phyloP scores from a whole-genome alignment of 306 rosid species.

The Trichosanthes truncata region DNA sequence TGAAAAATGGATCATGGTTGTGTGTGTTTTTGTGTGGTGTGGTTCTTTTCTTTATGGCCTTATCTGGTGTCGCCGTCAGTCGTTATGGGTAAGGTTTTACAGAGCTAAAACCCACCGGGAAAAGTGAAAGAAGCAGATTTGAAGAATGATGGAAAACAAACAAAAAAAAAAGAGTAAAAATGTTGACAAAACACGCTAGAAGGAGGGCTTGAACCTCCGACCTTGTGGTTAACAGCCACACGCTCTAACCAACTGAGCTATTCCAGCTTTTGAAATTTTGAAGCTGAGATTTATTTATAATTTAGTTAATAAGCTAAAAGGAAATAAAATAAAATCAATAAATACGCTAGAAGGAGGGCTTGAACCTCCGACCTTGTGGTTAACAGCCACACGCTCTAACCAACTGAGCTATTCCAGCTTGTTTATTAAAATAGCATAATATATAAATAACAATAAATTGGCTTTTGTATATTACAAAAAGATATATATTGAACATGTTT shows the following conservation, averaged over 20 bases:
- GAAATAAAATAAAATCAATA: background rate
- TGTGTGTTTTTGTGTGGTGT: too few relatives aligned
- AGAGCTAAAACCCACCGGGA: background rate
- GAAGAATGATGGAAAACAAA: background rate
- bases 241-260: conserved; percentile 89
- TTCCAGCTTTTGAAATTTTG: too few relatives aligned
- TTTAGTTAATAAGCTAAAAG: too few relatives aligned
- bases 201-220: conserved; percentile 81
- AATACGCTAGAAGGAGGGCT: conserved; percentile 62
- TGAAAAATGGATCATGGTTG: background rate
- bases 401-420: conserved; percentile 79
- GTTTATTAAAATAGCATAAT: too few relatives aligned
- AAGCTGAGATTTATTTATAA: too few relatives aligned
- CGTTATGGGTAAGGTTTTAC: background rate
- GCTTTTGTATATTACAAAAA: too few relatives aligned
- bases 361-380: conserved; percentile 90
- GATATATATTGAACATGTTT: too few relatives aligned
- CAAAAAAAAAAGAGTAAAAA: background rate
- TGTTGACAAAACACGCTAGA: conserved; percentile 31
- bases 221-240: conserved; percentile 93
- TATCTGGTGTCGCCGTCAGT: conserved; percentile 22
- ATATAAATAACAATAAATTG: too few relatives aligned
- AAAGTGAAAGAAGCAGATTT: background rate
- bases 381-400: conserved; percentile 91
- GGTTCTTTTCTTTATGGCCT: conserved; percentile 30